A percentile compares a stretch with the other conserved stretches of the same genome.
These are phyloP conservation scores for Myxozyma neotropica DNA, from an alignment of 805 yeast species.

Conservation along the genomic window DNA sequence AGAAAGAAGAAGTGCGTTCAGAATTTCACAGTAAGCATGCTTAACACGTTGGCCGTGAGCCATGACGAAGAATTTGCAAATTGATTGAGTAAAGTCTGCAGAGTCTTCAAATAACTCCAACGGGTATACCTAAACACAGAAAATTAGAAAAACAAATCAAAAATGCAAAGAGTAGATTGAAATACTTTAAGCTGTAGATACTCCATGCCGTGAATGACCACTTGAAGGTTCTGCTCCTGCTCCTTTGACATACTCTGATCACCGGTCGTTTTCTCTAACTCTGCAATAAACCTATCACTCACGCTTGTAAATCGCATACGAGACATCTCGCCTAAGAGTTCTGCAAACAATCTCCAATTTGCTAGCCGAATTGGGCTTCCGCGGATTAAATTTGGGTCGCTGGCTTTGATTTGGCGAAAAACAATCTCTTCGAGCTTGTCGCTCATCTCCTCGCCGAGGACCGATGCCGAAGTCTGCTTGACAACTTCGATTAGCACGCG, in stretches of 20 bases:
- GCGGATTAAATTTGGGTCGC: conserved; percentile 73
- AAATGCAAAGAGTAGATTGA: background rate
- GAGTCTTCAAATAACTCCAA: conserved; percentile 88
- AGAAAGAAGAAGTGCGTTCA: conserved; percentile 73
- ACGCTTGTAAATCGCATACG: conserved; percentile 80
- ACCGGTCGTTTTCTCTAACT: conserved; percentile 66
- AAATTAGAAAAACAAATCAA: background rate
- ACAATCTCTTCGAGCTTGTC: conserved; percentile 90
- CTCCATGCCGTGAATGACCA: conserved; percentile 90
- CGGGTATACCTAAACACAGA: conserved; percentile 61
- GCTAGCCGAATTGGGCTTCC: conserved; percentile 78
- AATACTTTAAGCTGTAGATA: conserved; percentile 61
- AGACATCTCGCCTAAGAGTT: conserved; percentile 87
- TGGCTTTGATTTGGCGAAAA: conserved; percentile 81
- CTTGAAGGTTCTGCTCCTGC: conserved; percentile 64
- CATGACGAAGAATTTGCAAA: conserved; percentile 76
- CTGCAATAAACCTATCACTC: conserved; percentile 91
- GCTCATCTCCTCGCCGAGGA: conserved; percentile 74
- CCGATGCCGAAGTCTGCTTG: conserved; percentile 75
- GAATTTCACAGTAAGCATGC: conserved; percentile 82
- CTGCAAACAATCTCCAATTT: conserved; percentile 91
- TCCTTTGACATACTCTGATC: conserved; percentile 43
- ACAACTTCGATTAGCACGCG: conserved; percentile 92
- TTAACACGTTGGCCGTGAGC: conserved; percentile 67
- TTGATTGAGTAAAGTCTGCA: conserved; percentile 83